Evolutionary conservation across 768 basidiomycete genomes (phyloP).

Genomic region (Cantharellus anzutake): DNA sequence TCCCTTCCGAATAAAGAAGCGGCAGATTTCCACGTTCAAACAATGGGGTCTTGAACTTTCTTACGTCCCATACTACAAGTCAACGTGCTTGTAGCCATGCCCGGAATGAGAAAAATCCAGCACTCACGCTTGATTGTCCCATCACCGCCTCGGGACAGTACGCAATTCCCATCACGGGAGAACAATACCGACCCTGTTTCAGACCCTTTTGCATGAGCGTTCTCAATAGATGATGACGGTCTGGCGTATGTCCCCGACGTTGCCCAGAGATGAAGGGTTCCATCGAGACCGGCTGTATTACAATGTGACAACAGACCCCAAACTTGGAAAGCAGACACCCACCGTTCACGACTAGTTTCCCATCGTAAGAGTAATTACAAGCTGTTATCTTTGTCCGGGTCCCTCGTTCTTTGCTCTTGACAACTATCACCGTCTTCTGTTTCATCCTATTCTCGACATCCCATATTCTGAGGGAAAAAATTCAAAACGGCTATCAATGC

Average conservation of each 20-base stretch:
- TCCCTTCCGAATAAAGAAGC: conserved; percentile 80
- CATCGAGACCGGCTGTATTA: conserved; percentile 64
- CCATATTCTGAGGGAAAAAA: conserved; percentile 55
- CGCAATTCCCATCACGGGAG: conserved; percentile 67
- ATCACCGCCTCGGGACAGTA: conserved; percentile 84
- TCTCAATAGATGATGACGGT: conserved; percentile 71
- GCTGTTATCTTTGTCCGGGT: conserved; percentile 79
- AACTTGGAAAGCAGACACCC: conserved; percentile 11
- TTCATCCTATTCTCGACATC: conserved; percentile 82
- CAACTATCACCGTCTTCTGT: conserved; percentile 89
- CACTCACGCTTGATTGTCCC: conserved; percentile 85
- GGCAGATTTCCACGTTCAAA: conserved; percentile 36
- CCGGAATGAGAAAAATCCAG: neutral
- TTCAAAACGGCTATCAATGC: neutral
- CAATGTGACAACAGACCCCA: neutral
- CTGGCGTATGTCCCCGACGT: conserved; percentile 83
- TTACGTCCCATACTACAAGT: conserved; percentile 75
- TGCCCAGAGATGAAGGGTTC: conserved; percentile 86
- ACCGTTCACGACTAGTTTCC: conserved; percentile 81
- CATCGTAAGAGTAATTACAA: conserved; percentile 79
- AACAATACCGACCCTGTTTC: conserved; percentile 80
- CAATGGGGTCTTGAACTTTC: conserved; percentile 79
- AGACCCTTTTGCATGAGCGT: conserved; percentile 69
- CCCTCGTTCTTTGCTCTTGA: conserved; percentile 90
- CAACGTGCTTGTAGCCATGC: neutral